Evolutionary conservation across 805 yeast genomes (phyloP).

Genomic region (Barnettozyma siamensis): DNA sequence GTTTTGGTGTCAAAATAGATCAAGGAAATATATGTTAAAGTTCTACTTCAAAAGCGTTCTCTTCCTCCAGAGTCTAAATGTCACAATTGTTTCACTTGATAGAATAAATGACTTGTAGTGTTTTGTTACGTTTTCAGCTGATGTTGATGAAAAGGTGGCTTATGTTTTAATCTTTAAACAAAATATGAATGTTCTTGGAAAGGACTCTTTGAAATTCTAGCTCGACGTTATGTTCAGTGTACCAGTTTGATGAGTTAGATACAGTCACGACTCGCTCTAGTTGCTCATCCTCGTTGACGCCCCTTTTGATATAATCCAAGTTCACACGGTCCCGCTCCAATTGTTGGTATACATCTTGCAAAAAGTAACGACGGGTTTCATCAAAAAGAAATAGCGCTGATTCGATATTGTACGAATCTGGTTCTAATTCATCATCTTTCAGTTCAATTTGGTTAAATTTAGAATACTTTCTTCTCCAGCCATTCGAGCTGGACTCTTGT

Average conservation of each 20-base stretch:
- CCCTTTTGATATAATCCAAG: background rate
- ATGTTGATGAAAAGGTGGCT: too few relatives aligned
- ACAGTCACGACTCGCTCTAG: background rate
- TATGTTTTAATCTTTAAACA: background rate
- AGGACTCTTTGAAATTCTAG: background rate
- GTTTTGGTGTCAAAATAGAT: too few relatives aligned
- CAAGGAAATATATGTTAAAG: too few relatives aligned
- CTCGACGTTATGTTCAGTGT: background rate
- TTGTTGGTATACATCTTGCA: conserved; percentile 2
- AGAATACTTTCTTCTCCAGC: background rate
- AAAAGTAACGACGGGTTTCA: conserved; percentile 2
- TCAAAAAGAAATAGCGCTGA: background rate
- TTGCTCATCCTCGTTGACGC: background rate
- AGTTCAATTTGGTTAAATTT: background rate
- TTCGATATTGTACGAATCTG: background rate
- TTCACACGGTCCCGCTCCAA: background rate
- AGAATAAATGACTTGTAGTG: too few relatives aligned
- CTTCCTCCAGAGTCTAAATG: too few relatives aligned
- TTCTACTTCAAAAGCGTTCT: too few relatives aligned
- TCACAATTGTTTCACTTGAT: too few relatives aligned
- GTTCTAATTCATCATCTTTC: background rate
- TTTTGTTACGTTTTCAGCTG: too few relatives aligned
- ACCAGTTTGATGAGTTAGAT: background rate
- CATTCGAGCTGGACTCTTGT: background rate
- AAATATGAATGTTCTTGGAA: background rate